A percentile compares a stretch with the other conserved stretches of the same genome.
Conservation (phyloP, 2,329 filamentous ascomycete genomes). For the Calycina herbarum region DNA sequence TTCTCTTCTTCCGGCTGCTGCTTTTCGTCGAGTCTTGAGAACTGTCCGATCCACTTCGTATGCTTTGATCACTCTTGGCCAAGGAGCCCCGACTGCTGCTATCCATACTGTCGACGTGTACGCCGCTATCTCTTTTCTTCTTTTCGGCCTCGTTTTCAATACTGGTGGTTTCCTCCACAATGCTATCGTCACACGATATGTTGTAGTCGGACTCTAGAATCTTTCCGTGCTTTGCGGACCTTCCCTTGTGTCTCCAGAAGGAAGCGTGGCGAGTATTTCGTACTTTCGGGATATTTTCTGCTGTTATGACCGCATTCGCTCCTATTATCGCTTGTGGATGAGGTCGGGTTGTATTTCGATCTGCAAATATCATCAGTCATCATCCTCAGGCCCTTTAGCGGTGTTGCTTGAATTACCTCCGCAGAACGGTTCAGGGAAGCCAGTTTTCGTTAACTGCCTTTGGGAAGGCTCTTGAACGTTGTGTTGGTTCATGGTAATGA, state of each 20-base stretch:
- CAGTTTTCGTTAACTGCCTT: conserved; percentile 34
- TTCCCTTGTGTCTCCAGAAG: conserved; percentile 19
- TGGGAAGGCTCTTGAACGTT: conserved; percentile 24
- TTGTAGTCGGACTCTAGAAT: conserved; percentile 26
- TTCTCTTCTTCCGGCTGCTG: conserved; percentile 7
- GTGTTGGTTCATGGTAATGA: conserved; percentile 20
- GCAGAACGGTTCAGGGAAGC: conserved; percentile 37
- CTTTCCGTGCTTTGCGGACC: conserved; percentile 4
- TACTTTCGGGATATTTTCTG: conserved; percentile 48
- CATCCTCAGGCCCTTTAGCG: background rate
- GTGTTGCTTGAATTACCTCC: conserved; percentile 20
- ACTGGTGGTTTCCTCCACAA: conserved; percentile 17
- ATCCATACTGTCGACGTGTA: background rate
- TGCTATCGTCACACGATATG: conserved; percentile 27
- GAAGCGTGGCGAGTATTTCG: conserved; percentile 21
- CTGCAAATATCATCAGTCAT: conserved; percentile 24
- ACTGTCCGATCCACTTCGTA: background rate
- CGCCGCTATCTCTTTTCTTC: conserved; percentile 1
- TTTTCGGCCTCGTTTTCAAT: conserved; percentile 7
- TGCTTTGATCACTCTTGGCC: background rate
- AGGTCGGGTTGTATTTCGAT: conserved; percentile 59
- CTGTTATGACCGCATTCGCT: conserved; percentile 56
- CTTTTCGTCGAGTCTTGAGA: conserved; percentile 3
- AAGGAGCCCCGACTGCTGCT: conserved; percentile 3
- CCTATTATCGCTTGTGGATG: conserved; percentile 62